Percentiles rank a stretch among this genome's conserved stretches.
phyloP scores from a whole-genome alignment of 257 asterid genomes.

The Plantago major region DNA sequence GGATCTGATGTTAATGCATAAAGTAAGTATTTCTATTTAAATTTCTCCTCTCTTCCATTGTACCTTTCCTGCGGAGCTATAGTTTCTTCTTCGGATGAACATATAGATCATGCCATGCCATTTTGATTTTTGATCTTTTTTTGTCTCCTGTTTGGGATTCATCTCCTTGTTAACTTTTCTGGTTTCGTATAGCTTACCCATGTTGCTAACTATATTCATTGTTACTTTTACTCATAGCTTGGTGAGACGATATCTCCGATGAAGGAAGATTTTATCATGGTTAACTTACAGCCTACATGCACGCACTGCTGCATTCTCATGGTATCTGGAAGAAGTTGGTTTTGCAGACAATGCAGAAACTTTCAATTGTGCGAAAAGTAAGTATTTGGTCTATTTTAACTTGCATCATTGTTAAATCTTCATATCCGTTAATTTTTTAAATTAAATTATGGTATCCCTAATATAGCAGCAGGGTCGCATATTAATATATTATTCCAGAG shows the following conservation, averaged over 20 bases:
- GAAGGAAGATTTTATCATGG: constrained; percentile 99
- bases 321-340: constrained; percentile 91
- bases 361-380: constrained; percentile 89
- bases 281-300: constrained; percentile 90
- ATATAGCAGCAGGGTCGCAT: background rate
- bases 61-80: constrained; percentile 1
- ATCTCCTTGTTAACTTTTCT: no score
- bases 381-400: constrained; percentile 17
- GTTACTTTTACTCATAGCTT: constrained; percentile 45
- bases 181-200: no score
- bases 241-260: constrained; percentile 91
- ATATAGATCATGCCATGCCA: no score
- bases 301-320: constrained; percentile 78
- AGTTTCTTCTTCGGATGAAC: background rate
- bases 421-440: background rate
- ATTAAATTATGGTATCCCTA: background rate
- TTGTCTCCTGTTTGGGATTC: no score
- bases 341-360: constrained; percentile 78
- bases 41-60: constrained; percentile 9
- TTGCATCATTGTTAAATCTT: background rate
- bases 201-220: constrained; percentile 4
- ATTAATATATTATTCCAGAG: background rate
- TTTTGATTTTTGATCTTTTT: no score
- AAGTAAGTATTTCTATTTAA: constrained; percentile 44
- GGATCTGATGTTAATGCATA: constrained; percentile 85